Evolutionary conservation across 2,329 filamentous ascomycete genomes (phyloP).

Genomic region (Dactylellina leptospora): DNA sequence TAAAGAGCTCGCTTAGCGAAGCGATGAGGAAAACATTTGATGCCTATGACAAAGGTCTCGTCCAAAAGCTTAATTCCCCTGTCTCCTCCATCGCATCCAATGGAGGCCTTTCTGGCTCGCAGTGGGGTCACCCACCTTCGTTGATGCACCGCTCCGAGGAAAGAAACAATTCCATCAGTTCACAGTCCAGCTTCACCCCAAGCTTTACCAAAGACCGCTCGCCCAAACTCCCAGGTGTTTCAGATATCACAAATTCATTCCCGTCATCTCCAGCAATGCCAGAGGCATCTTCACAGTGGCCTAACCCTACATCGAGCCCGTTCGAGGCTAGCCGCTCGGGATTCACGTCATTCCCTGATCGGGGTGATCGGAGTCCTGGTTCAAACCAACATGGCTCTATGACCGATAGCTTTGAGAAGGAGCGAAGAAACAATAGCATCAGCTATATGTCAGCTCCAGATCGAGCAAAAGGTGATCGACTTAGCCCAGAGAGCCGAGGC

Average conservation of each 20-base stretch:
- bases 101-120: constrained; percentile 13
- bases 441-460: constrained; percentile 44
- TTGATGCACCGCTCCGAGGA: constrained; percentile 46
- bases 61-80: constrained; percentile 49
- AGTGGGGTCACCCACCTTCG: constrained; percentile 33
- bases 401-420: constrained; percentile 39
- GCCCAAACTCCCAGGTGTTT: constrained; percentile 43
- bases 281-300: constrained; percentile 46
- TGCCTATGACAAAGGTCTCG: constrained; percentile 50
- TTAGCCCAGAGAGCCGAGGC: constrained; percentile 37
- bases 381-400: constrained; percentile 20
- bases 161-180: constrained; percentile 45
- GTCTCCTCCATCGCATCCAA: constrained; percentile 38
- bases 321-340: constrained; percentile 40
- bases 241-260: constrained; percentile 42
- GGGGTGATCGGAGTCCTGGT: constrained; percentile 41
- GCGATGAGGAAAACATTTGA: constrained; percentile 52
- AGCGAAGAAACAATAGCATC: constrained; percentile 48
- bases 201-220: constrained; percentile 47
- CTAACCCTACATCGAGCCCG: constrained; percentile 28
- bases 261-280: constrained; percentile 43
- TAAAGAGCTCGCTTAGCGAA: constrained; percentile 48
- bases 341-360: constrained; percentile 22
- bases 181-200: constrained; percentile 39
- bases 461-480: constrained; percentile 31